phyloP scores from a whole-genome alignment of 257 asterid genomes.

The Petunia secreta region DNA sequence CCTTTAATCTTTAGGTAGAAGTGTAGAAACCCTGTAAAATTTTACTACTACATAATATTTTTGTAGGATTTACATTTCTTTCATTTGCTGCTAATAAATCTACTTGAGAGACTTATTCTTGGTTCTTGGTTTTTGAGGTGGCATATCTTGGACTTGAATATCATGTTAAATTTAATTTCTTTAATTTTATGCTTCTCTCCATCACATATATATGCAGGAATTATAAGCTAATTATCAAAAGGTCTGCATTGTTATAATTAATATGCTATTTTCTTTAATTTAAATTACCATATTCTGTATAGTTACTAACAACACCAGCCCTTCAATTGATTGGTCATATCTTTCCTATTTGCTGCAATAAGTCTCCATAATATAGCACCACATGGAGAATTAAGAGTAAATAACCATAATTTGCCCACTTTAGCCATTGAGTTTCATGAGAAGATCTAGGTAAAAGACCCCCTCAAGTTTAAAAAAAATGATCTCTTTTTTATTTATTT shows the following conservation, averaged over 20 bases:
- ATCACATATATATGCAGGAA: neutral
- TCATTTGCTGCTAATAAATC: neutral
- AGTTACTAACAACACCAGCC: too few relatives aligned
- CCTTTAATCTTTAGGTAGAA: neutral
- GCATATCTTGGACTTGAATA: neutral
- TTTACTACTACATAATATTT: too few relatives aligned
- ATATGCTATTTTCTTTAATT: neutral
- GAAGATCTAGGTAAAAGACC: too few relatives aligned
- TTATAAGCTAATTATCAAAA: neutral
- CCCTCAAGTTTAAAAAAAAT: too few relatives aligned
- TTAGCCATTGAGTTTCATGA: too few relatives aligned
- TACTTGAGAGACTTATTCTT: neutral
- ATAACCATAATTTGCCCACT: too few relatives aligned
- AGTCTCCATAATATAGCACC: too few relatives aligned
- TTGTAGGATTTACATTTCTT: too few relatives aligned
- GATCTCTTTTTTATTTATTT: too few relatives aligned
- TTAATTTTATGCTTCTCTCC: neutral
- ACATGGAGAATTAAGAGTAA: too few relatives aligned
- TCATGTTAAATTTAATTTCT: neutral
- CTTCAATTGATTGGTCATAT: too few relatives aligned
- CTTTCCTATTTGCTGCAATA: too few relatives aligned
- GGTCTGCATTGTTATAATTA: neutral
- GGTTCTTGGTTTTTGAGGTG: neutral
- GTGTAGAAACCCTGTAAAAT: neutral
- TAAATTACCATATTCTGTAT: neutral